Percentiles rank a stretch among this genome's conserved stretches.
Evolutionary conservation across 768 basidiomycete genomes (phyloP).

Genomic region (Panaeolus papilionaceus): DNA sequence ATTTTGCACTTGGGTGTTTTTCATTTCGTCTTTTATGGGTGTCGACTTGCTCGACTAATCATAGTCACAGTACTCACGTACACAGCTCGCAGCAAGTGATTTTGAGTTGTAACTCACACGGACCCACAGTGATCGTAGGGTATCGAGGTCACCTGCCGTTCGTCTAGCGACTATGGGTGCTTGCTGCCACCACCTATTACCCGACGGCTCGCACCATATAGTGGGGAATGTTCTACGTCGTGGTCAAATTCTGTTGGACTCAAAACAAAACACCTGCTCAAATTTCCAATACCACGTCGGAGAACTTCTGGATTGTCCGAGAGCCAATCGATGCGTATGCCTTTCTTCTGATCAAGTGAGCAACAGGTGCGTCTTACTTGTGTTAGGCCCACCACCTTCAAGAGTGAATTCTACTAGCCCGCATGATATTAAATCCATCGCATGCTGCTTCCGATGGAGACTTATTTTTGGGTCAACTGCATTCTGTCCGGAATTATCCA

Average conservation of each 20-base stretch:
- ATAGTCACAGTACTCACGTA: not conserved
- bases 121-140: constrained; percentile 5
- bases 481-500: constrained; percentile 1
- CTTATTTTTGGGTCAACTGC: constrained; percentile 6
- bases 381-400: no score
- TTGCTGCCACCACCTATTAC: not conserved
- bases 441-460: not conserved
- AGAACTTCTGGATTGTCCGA: not conserved
- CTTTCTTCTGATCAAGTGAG: no score
- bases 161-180: constrained; percentile 3
- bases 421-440: not conserved
- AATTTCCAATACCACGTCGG: not conserved
- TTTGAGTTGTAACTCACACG: constrained; percentile 3
- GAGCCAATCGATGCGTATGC: not conserved
- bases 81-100: constrained; percentile 14
- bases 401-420: not conserved
- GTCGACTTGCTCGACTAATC: not conserved
- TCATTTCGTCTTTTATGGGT: constrained; percentile 6
- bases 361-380: no score
- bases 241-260: not conserved
- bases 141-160: not conserved
- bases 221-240: not conserved
- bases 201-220: constrained; percentile 6
- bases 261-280: not conserved
- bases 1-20: not conserved